phyloP scores from a whole-genome alignment of 2,329 filamentous ascomycete species.

The Exophiala viscosa region DNA sequence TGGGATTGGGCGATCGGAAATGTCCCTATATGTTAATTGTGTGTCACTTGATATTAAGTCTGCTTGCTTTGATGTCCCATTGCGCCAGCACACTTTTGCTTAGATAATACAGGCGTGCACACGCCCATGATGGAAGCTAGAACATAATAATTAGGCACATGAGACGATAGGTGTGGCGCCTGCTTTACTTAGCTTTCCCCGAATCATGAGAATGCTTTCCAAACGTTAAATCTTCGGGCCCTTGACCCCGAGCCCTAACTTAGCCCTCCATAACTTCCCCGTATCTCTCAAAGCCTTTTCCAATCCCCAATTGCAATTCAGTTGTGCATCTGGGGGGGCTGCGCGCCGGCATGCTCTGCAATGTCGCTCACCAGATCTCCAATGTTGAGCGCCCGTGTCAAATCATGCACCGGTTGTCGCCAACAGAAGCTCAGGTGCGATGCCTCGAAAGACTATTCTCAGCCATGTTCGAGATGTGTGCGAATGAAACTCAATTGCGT shows the following conservation, averaged over 20 bases:
- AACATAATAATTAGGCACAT: background rate
- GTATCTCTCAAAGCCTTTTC: too few relatives aligned
- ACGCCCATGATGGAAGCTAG: background rate
- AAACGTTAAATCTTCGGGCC: too few relatives aligned
- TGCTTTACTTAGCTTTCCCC: too few relatives aligned
- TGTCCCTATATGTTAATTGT: background rate
- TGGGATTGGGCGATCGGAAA: background rate
- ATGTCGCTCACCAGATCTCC: background rate
- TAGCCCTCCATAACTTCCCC: too few relatives aligned
- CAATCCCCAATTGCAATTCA: too few relatives aligned
- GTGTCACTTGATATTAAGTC: background rate
- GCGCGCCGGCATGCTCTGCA: background rate
- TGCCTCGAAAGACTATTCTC: slow-evolving; percentile 8
- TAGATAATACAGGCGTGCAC: background rate
- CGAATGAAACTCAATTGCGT: slow-evolving; percentile 3
- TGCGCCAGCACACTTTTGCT: background rate
- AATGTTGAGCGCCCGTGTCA: background rate
- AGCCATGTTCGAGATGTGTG: slow-evolving; percentile 11
- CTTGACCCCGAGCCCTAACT: too few relatives aligned
- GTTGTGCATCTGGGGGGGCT: too few relatives aligned
- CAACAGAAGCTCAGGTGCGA: slow-evolving; percentile 53
- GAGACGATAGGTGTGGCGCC: too few relatives aligned
- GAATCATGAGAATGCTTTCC: too few relatives aligned
- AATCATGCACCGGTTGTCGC: slow-evolving; percentile 63
- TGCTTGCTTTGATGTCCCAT: background rate